Evolutionary conservation across 768 basidiomycete genomes (phyloP).

Genomic region (Dioszegia aurantiaca): DNA sequence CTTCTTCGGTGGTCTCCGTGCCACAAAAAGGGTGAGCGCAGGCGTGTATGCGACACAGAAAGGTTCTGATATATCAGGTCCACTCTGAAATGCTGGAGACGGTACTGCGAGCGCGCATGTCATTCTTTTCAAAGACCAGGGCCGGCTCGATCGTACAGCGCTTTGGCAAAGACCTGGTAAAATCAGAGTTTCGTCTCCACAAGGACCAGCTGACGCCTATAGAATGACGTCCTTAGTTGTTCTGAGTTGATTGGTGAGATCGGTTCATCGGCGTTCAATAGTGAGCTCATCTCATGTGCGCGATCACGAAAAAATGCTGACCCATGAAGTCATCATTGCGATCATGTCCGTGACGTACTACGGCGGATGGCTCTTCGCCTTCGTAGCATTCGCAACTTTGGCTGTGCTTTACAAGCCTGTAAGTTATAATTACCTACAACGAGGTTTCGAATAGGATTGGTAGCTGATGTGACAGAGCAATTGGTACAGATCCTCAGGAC

Average conservation of each 20-base stretch:
- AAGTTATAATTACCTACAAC: constrained; percentile 6
- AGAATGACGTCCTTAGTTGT: constrained; percentile 25
- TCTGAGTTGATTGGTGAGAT: constrained; percentile 23
- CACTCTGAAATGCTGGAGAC: constrained; percentile 35
- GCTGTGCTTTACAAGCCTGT: constrained; percentile 30
- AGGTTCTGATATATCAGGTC: constrained; percentile 20
- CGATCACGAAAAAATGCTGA: neutral
- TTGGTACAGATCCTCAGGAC: constrained; percentile 28
- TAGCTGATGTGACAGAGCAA: constrained; percentile 12
- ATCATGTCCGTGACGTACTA: constrained; percentile 22
- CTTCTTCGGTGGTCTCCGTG: constrained; percentile 30
- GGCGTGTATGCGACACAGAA: too few relatives aligned
- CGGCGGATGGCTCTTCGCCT: constrained; percentile 29
- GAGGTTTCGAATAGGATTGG: too few relatives aligned
- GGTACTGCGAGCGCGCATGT: constrained; percentile 34
- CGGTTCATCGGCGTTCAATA: constrained; percentile 5
- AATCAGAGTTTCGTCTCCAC: neutral
- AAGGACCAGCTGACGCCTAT: neutral
- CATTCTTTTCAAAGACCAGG: constrained; percentile 36
- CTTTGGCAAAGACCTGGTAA: constrained; percentile 37
- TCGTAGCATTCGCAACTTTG: constrained; percentile 15
- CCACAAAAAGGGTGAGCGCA: constrained; percentile 25
- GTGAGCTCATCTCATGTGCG: constrained; percentile 13
- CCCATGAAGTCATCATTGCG: constrained; percentile 21
- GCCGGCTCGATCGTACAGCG: constrained; percentile 45